These are phyloP conservation scores for Allium sativum DNA, from an alignment of 106 monocot species.

Conservation along the genomic window DNA sequence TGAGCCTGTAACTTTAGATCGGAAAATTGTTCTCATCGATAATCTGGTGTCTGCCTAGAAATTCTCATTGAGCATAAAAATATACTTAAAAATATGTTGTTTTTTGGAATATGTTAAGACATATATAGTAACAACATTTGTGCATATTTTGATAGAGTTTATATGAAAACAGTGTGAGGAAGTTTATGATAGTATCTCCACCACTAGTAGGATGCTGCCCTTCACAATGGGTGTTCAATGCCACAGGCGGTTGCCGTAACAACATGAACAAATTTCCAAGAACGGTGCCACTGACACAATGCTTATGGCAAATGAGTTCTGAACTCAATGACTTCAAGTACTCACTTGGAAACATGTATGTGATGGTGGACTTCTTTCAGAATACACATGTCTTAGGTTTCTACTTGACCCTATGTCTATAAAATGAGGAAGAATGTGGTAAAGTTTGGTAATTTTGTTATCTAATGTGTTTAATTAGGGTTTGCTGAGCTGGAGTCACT, in stretches of 20 bases:
- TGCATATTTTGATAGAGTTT: not conserved
- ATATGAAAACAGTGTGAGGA: conserved; percentile 26
- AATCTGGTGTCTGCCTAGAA: conserved; percentile 5
- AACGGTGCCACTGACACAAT: conserved; percentile 7
- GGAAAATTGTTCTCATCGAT: not conserved
- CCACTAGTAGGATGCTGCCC: conserved; percentile 39
- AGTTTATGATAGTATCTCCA: conserved; percentile 17
- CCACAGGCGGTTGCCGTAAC: conserved; percentile 28
- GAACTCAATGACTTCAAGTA: conserved; percentile 20
- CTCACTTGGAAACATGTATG: conserved; percentile 31
- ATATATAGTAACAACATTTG: not conserved
- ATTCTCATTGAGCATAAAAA: not conserved
- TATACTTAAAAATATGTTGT: too few species aligned
- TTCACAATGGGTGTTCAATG: conserved; percentile 22
- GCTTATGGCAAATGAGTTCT: conserved; percentile 15
- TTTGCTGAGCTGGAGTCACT: conserved; percentile 8
- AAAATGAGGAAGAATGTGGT: not conserved
- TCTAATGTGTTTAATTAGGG: not conserved
- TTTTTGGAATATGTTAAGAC: too few species aligned
- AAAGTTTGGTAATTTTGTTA: not conserved
- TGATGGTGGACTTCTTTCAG: conserved; percentile 20
- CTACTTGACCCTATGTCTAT: not conserved
- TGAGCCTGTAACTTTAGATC: not conserved
- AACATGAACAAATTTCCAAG: conserved; percentile 17
- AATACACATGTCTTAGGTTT: not conserved